Conservation (phyloP, 352 stramenopile genomes). For the Pythium pyrilobum region DNA sequence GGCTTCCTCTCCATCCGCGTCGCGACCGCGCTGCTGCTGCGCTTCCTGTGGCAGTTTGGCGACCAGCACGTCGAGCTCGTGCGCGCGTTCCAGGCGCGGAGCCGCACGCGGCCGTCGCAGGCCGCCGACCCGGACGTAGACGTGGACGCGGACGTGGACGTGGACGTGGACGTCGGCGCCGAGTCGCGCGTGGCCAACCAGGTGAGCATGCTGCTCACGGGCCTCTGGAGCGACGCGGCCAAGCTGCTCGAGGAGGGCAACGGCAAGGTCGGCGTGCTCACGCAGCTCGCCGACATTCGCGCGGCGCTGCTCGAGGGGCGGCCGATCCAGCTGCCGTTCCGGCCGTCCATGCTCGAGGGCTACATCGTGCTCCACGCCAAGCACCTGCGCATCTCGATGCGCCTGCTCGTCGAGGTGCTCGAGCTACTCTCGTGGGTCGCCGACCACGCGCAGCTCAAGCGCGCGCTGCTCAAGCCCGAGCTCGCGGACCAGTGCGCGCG, state of each 20-base stretch:
- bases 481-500: conserved; percentile 58
- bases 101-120: too few species aligned
- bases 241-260: conserved; percentile 66
- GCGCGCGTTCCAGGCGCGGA: conserved; percentile 16
- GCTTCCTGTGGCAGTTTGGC: conserved; percentile 60
- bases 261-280: conserved; percentile 53
- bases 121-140: too few species aligned
- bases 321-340: conserved; percentile 21
- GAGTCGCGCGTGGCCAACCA: conserved; percentile 24
- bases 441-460: conserved; percentile 35
- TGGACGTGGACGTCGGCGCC: background rate
- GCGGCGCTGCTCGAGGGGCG: conserved; percentile 21
- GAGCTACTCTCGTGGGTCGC: conserved; percentile 62
- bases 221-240: conserved; percentile 62
- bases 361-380: conserved; percentile 68
- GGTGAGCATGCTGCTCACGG: conserved; percentile 50
- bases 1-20: conserved; percentile 61
- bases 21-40: conserved; percentile 50
- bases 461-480: conserved; percentile 44
- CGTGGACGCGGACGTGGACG: background rate
- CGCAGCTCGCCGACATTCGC: conserved; percentile 59
- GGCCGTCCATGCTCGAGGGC: conserved; percentile 23
- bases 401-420: conserved; percentile 54
- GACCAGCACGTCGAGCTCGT: conserved; percentile 34
- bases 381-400: conserved; percentile 56